Evolutionary conservation across 176 grass and related monocot genomes (phyloP).

Genomic region (Carex kokanica): DNA sequence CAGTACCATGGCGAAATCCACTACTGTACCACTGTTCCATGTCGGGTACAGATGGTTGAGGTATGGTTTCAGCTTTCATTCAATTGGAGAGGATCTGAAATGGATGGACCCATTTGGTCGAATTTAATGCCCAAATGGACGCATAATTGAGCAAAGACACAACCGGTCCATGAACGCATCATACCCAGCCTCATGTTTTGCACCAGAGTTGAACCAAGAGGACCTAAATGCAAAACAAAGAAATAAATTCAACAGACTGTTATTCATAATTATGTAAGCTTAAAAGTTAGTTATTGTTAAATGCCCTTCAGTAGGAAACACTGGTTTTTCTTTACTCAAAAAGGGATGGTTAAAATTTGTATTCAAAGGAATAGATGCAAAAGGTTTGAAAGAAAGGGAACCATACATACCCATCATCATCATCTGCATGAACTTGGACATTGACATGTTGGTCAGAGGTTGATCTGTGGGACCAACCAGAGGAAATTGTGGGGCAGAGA

Average conservation of each 20-base stretch:
- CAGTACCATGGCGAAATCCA: slow-evolving; percentile 68
- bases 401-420: slow-evolving; percentile 56
- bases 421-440: slow-evolving; percentile 69
- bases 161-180: slow-evolving; percentile 99
- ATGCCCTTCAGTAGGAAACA: not conserved
- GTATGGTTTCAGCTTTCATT: slow-evolving; percentile 51
- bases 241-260: not conserved
- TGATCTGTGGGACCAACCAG: slow-evolving; percentile 25
- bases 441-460: slow-evolving; percentile 33
- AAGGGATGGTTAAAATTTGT: too few species aligned
- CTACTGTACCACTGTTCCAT: slow-evolving; percentile 80
- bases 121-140: slow-evolving; percentile 62
- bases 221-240: slow-evolving; percentile 49
- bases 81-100: slow-evolving; percentile 40
- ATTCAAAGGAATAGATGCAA: not conserved
- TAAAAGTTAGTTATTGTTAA: not conserved
- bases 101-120: slow-evolving; percentile 33
- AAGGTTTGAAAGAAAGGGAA: slow-evolving; percentile 26
- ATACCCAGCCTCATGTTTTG: slow-evolving; percentile 90
- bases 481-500: slow-evolving; percentile 51
- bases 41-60: slow-evolving; percentile 61
- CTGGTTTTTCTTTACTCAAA: not conserved
- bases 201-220: slow-evolving; percentile 78
- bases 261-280: slow-evolving; percentile 28
- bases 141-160: slow-evolving; percentile 75